Evolutionary conservation across 768 basidiomycete genomes (phyloP), one percentile per base, ranked within the genome.

Genomic region (Trametes cubensis): DNA sequence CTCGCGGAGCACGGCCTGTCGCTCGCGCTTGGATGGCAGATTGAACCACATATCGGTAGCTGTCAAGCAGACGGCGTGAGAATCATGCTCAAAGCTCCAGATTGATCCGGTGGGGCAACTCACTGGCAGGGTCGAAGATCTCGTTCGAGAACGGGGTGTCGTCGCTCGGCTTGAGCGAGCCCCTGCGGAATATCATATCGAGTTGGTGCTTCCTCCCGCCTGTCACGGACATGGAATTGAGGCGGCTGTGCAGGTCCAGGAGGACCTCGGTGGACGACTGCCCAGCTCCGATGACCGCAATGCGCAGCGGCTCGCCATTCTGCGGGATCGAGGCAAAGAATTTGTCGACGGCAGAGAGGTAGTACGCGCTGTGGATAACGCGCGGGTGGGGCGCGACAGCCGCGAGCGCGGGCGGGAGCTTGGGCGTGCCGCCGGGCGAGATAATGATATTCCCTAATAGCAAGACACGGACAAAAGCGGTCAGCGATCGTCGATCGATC

Each of bases 131-230:
- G 65, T 83, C 81, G 63, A 84, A 85, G 6, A 83, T 79, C 63
- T 83, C 81, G 69, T 85, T 84, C 45, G 79, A 75, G 63, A 83
- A 85, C 0, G 80, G 80, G 0, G 80, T 78, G 59, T 82, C 81
- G 59, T 85, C 83, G 48, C 81, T 81, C 8, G 81, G 81, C 57
- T 79, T 82, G 47, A 84, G 67, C 0, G 79, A 77, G 15, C 81
- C 81, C 65, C 79, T 78, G 17, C 81, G 80, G 62, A 85, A 78
- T 58, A 85, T 76, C 69, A 84, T 77, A 53, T 84, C 79, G 47
- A 84, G 66, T 49, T 74, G 71, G 60, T 83, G 82, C n/a, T 65
- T 64, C 2, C 63, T 50, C 7, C 62, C 58, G 21, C 66, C 62
- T 5, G 58, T 49, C 21, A 69, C 65, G 21, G 74, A 66, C 53